A percentile compares a stretch with the other conserved stretches of the same genome.
These are phyloP conservation scores for Bombardia bombarda DNA, from an alignment of 495 filamentous ascomycete genomes.

Conservation along the genomic window DNA sequence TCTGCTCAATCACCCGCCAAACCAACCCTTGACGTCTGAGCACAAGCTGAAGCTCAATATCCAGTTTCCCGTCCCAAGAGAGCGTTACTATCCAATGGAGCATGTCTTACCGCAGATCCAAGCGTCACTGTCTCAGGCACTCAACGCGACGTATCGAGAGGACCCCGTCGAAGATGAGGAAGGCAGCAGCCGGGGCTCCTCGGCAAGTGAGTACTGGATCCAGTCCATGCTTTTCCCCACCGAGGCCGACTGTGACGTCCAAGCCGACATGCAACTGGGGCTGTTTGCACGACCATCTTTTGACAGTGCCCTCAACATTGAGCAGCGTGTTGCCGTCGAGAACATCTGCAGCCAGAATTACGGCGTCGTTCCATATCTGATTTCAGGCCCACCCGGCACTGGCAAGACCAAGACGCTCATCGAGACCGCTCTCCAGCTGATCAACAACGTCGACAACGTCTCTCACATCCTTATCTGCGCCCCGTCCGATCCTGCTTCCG, in stretches of 20 bases:
- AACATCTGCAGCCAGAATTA: conserved; percentile 36
- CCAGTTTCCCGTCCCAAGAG: conserved; percentile 13
- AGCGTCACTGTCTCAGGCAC: conserved; percentile 10
- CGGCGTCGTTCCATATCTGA: conserved; percentile 43
- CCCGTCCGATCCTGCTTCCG: conserved; percentile 48
- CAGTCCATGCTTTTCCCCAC: conserved; percentile 44
- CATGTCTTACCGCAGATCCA: conserved; percentile 15
- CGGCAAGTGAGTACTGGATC: conserved; percentile 25
- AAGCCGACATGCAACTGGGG: conserved; percentile 28
- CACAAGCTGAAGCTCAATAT: conserved; percentile 15
- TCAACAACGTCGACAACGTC: conserved; percentile 9
- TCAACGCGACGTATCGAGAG: conserved; percentile 1
- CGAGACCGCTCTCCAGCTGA: conserved; percentile 34
- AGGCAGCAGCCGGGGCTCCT: not conserved
- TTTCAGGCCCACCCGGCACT: conserved; percentile 47
- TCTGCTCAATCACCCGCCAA: too few species aligned
- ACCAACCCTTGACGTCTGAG: conserved; percentile 1
- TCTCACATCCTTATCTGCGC: conserved; percentile 48
- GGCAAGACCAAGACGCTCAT: conserved; percentile 51
- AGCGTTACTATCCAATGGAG: conserved; percentile 14
- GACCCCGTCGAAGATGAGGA: too few species aligned
- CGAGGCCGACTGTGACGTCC: conserved; percentile 28
- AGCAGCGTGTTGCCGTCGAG: conserved; percentile 43
- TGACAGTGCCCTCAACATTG: conserved; percentile 41
- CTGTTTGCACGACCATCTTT: conserved; percentile 23